Percentiles rank a stretch among this genome's conserved stretches.
Evolutionary conservation across 2,329 filamentous ascomycete species (phyloP).

Genomic region (Cercospora sesami): DNA sequence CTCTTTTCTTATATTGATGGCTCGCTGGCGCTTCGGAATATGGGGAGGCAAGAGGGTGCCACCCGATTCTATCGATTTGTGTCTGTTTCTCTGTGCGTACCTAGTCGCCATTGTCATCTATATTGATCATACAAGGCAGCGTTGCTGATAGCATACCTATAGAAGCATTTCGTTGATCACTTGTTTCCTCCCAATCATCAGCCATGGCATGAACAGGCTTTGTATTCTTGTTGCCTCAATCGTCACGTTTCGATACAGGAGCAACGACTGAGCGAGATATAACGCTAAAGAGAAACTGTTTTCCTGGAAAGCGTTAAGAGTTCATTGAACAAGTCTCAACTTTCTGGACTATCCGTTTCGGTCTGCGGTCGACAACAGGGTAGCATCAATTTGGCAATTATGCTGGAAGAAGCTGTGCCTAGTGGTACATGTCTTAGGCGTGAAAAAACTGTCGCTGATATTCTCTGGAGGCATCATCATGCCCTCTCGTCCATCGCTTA

Average conservation of each 20-base stretch:
- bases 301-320: no score
- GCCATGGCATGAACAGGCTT: background rate
- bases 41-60: background rate
- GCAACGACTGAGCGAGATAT: no score
- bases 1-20: background rate
- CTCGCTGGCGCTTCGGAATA: background rate
- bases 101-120: background rate
- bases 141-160: background rate
- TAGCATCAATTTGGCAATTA: background rate
- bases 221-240: background rate
- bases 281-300: no score
- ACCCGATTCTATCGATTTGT: background rate
- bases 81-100: background rate
- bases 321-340: no score
- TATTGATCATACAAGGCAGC: background rate
- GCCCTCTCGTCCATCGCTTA: background rate
- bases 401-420: background rate
- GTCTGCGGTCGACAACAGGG: no score
- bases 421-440: background rate
- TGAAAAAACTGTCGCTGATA: background rate
- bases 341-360: no score
- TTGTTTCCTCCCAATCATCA: background rate
- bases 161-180: background rate
- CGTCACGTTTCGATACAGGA: background rate
- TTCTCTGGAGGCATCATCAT: background rate